A percentile compares a stretch with the other conserved stretches of the same genome.
phyloP scores from a whole-genome alignment of 306 rosid genomes.

The Malus domestica region ASM211411v1 NC_041802.1:23084501-23085000 shows the following conservation, averaged over 20 bases:
- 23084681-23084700: neutral
- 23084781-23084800: neutral
- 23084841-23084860: neutral
- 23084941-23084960: neutral
- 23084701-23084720: neutral
- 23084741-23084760: neutral
- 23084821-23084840: neutral
- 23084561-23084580: slow-evolving; percentile 20
- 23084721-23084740: neutral
- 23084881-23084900: neutral
- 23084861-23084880: neutral
- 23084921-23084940: neutral
- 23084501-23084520: slow-evolving; percentile 17
- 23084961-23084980: neutral
- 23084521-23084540: neutral
- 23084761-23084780: neutral
- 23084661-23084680: too few relatives aligned
- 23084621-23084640: slow-evolving; percentile 24
- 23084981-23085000: neutral
- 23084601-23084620: slow-evolving; percentile 22
- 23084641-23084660: neutral
- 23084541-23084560: slow-evolving; percentile 8
- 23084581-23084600: slow-evolving; percentile 13
- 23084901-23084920: too few relatives aligned
- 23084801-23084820: neutral